Base-by-base conservation (phyloP, 1,139 yeast species). In the Saccharomyces uvarum region DNA sequence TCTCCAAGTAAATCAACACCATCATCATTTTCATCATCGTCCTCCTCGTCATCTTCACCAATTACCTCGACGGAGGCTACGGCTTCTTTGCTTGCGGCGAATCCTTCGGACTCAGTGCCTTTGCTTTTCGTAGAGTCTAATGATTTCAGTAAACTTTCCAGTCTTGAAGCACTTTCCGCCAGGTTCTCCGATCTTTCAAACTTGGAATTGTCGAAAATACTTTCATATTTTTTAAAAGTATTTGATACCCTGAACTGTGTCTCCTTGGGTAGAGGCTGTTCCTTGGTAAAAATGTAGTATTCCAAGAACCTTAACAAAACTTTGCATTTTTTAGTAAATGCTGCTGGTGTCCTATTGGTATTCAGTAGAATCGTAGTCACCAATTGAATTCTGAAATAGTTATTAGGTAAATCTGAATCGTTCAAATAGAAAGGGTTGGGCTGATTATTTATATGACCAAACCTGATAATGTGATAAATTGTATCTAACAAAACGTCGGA, bases 321-420 rank as follows among this genome's bases (percentile, higher is more conserved):
- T 5, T 72, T 71, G 29, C 84, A 59, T 49, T 72, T 75, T 9
- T 54, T 68, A 13, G 50, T 52, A 59, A 46, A 64, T 53, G 59
- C 49, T 3, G 59, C 55, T 32, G 62, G 62, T 51, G 46, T 54
- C 50, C 59, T 59, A 44, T 49, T 56, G 47, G 68, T 55, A 31
- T 56, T 61, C 28, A 66, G 56, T 38, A 80, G 61, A 6, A 77
- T 58, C 0, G 75, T 67, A 28, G 78, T 67, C 11, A 79, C 70
- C 63, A 90, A 69, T 50, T 83, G 82, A 31, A 89, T 74, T 57
- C 96, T 77, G 68, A 89, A 88, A 64, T 84, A 87, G 61, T 88
- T 84, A 62, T 82, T 78, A 0, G 85, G 84, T 9, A 74, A 73
- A 70, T 90, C 97, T 24, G 78, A 54, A 16, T 75, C 76, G 21